Base-by-base conservation (phyloP, 805 yeast species). In the Ogataea methylovora region DNA sequence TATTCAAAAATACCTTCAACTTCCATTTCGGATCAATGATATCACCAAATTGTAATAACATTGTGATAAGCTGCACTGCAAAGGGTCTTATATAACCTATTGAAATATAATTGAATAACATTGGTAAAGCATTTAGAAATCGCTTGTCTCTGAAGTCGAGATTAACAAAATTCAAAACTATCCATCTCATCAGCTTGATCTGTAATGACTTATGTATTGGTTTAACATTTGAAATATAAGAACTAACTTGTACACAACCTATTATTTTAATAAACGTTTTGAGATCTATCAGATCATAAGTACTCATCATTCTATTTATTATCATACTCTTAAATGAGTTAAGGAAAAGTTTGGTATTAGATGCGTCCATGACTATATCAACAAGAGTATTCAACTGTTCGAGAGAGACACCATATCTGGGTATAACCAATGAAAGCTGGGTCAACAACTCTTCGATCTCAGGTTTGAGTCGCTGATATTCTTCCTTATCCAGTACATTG, bases 21-120 rank as follows among this genome's bases (percentile, higher is more conserved):
- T 39, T 44, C 32, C 39, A 55, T 3, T 35, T 34, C 12, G 37
- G 27, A 28, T 55, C 55, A 6, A 52, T 44, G 22, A 23, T 24
- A 7, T 34, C 8, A 7, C 47, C 37, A 23, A 41, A 15, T 15
- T 37, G 38, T 6, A 55, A 25, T 14, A 52, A 24, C 14, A 49
- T 44, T 2, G 44, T 31, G 8, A 54, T 10, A 8, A 56, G 28
- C n/a, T 40, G 29, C 14, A 45, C 23, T n/a, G 54, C 33, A 27
- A 40, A 29, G 4, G 27, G 21, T 34, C 58, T 37, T 5, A 51
- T 29, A 36, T 54, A 56, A 3, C 56, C 59, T 18, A 53, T 46
- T 12, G 53, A 44, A 3, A 55, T 41, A 28, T 49, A 32, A 29
- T 48, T 45, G 39, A 47, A 55, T 11, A 54, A 9, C 12, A 46